Evolutionary conservation across 78 protist species (phyloP).

Genomic region (Dictyostelium purpureum): DNA sequence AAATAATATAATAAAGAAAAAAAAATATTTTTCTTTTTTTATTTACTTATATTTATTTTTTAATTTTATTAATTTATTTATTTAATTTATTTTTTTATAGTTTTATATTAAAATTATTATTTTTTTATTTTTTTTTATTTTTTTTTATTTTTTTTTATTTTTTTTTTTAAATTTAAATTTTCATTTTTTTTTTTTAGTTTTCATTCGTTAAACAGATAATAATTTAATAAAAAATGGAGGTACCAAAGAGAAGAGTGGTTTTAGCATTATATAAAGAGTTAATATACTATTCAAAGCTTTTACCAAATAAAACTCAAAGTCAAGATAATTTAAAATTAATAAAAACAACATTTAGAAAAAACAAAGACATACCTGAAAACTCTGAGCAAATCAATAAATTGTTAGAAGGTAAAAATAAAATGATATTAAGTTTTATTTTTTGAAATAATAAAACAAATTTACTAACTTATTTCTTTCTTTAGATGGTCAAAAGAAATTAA

Average conservation of each 20-base stretch:
- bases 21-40: not conserved
- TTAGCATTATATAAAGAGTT: slow-evolving; percentile 37
- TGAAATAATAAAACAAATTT: not conserved
- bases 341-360: not conserved
- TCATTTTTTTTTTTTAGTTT: not conserved
- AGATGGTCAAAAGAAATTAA: slow-evolving; percentile 71
- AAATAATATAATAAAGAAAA: not conserved
- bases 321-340: not conserved
- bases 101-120: not conserved
- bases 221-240: not conserved
- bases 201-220: not conserved
- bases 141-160: not conserved
- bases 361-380: not conserved
- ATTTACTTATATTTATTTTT: too few relatives aligned
- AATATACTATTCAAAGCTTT: not conserved
- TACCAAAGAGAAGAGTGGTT: not conserved
- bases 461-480: not conserved
- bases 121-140: not conserved
- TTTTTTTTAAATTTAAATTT: too few relatives aligned
- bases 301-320: not conserved
- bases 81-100: not conserved
- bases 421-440: not conserved
- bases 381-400: not conserved
- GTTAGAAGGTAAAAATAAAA: not conserved
- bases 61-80: too few relatives aligned